Conservation (phyloP, 2,329 filamentous ascomycete species). For the Fusarium austroafricanum region DNA sequence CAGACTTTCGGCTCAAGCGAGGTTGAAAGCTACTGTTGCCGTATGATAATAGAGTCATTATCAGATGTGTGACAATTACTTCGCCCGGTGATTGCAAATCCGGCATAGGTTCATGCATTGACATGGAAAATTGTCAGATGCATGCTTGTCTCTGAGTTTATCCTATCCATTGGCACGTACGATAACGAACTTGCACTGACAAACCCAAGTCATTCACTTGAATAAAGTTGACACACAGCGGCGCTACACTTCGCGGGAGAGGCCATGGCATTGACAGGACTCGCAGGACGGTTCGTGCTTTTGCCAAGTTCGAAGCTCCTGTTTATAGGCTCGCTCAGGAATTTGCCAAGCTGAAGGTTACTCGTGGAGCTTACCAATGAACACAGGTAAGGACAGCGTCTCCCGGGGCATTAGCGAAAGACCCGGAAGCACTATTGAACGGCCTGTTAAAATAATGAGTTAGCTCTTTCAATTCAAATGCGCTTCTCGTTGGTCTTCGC, state of each 20-base stretch:
- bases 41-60: too few species aligned
- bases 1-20: not conserved
- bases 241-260: conserved; percentile 24
- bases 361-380: not conserved
- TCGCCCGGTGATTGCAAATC: not conserved
- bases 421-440: not conserved
- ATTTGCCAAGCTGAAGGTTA: conserved; percentile 36
- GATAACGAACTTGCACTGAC: not conserved
- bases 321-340: conserved; percentile 21
- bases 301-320: conserved; percentile 11
- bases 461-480: not conserved
- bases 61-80: not conserved
- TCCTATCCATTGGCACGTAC: not conserved
- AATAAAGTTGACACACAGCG: conserved; percentile 1
- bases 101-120: not conserved
- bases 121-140: not conserved
- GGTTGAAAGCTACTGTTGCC: too few species aligned
- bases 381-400: conserved; percentile 7
- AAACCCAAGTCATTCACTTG: not conserved
- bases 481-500: not conserved
- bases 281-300: conserved; percentile 29
- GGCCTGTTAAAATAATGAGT: not conserved
- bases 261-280: conserved; percentile 19
- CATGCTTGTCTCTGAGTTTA: not conserved
- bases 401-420: not conserved